Evolutionary conservation across 352 stramenopile species (phyloP).

Genomic region (Phytophthora citricola): DNA sequence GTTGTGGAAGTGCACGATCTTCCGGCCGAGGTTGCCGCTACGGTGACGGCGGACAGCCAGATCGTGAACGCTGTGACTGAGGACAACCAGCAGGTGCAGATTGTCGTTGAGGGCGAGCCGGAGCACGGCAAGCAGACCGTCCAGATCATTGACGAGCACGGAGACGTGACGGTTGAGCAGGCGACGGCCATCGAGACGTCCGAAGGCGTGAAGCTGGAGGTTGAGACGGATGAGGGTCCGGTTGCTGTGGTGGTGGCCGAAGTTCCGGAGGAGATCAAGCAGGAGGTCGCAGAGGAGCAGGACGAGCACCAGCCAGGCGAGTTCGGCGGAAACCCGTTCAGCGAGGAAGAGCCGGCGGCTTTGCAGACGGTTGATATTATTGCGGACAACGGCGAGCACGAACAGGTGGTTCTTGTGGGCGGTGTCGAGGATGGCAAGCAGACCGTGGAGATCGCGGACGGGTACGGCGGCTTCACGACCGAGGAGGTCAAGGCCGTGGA

Average conservation of each 20-base stretch:
- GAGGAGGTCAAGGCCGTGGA: not conserved
- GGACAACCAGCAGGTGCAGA: not conserved
- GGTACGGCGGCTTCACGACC: not conserved
- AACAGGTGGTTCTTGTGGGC: not conserved
- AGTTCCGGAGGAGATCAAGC: not conserved
- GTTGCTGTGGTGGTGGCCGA: not conserved
- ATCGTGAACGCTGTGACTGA: not conserved
- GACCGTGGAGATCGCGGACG: not conserved
- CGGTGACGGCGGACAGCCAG: not conserved
- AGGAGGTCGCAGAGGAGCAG: not conserved
- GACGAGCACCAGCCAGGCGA: too few relatives aligned
- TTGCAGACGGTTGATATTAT: not conserved
- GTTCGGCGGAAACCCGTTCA: too few relatives aligned
- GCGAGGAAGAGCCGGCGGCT: too few relatives aligned
- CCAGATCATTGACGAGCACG: not conserved
- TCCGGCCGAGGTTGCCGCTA: not conserved
- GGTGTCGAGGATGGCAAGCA: not conserved
- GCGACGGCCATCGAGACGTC: not conserved
- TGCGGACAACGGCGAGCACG: not conserved
- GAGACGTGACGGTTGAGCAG: not conserved
- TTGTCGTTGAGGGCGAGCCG: not conserved
- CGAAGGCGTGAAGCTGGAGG: not conserved
- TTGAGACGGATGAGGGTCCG: not conserved
- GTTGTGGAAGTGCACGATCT: not conserved
- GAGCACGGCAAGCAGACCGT: constrained; percentile 5